These are phyloP conservation scores for Yamadazyma dendronema DNA, from an alignment of 1,139 yeast genomes.

Conservation along the genomic window DNA sequence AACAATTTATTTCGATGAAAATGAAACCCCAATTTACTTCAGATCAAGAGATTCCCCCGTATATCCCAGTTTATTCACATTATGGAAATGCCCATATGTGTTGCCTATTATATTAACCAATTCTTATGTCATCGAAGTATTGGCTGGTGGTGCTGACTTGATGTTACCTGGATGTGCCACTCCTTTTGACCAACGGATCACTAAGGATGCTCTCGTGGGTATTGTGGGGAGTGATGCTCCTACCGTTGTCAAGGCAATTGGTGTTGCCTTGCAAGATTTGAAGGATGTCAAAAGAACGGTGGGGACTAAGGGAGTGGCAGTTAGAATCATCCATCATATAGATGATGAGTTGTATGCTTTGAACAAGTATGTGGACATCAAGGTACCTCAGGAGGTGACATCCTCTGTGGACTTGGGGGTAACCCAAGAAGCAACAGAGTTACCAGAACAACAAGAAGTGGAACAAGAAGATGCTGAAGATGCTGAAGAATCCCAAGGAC, in stretches of 20 bases:
- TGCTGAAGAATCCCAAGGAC: not conserved
- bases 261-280: constrained; percentile 58
- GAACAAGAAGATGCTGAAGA: not conserved
- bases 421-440: constrained; percentile 8
- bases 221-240: constrained; percentile 64
- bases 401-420: constrained; percentile 20
- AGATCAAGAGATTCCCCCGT: constrained; percentile 52
- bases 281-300: constrained; percentile 39
- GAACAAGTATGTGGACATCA: constrained; percentile 46
- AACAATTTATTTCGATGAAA: constrained; percentile 60
- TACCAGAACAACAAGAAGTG: not conserved
- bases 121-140: constrained; percentile 60
- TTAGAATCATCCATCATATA: constrained; percentile 51
- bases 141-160: constrained; percentile 79
- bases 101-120: constrained; percentile 72
- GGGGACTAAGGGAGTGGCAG: constrained; percentile 69
- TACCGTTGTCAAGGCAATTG: constrained; percentile 70
- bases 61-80: constrained; percentile 70
- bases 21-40: constrained; percentile 73
- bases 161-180: constrained; percentile 90
- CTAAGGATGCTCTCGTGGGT: constrained; percentile 63
- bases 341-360: constrained; percentile 53
- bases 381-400: constrained; percentile 34
- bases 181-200: constrained; percentile 57
- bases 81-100: constrained; percentile 68